Base-by-base conservation (phyloP, 805 yeast species). In the Ascoidea rubescens region DNA sequence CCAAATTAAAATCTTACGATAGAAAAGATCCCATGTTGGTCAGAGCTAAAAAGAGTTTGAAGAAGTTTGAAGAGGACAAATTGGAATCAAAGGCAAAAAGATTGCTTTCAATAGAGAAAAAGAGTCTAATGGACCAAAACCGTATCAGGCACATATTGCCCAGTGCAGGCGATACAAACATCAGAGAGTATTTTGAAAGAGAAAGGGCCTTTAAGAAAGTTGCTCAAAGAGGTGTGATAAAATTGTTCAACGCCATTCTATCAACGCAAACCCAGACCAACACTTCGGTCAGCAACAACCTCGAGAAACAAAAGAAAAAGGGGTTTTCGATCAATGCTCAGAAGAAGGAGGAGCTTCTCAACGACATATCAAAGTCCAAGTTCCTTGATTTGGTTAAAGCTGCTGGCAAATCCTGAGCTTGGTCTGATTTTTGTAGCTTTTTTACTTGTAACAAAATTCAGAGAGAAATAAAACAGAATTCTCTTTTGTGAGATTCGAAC, bases 21-120 rank as follows among this genome's bases (percentile, higher is more conserved):
- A 75, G 97, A 62, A 77, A 77, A 48, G 96, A 90, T 64, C 99
- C 99, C 2, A 87, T 91, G 52, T 74, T 91, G 68, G 90, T 91
- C 5, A 80, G 98, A 67, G 43, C 14, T 4, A 37, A 37, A 37
- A 10, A 8, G 8, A 4, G 14, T 8, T 72, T 78, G 30, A 85
- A 86, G 61, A 85, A 84, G 58, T 72, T 75, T 46, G 96, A 90
- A 59, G 76, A 81, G 37, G 87, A 86, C 50, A 86, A 84, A 61
- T 70, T 93, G 48, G 97, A 91, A 59, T 77, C 79, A 54, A 86
- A 88, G 64, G 98, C 96, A 8, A 81, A 79, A 60, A 74, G 83
- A 57, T 78, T 81, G 21, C 55, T 91, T 16, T 66, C 79, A 12
- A 74, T 77, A 2, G 98, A 93, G 62, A 86, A 82, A 72, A 83